These are phyloP conservation scores for Kuraishia capsulata DNA, from an alignment of 805 yeast species.

Conservation along the genomic window DNA sequence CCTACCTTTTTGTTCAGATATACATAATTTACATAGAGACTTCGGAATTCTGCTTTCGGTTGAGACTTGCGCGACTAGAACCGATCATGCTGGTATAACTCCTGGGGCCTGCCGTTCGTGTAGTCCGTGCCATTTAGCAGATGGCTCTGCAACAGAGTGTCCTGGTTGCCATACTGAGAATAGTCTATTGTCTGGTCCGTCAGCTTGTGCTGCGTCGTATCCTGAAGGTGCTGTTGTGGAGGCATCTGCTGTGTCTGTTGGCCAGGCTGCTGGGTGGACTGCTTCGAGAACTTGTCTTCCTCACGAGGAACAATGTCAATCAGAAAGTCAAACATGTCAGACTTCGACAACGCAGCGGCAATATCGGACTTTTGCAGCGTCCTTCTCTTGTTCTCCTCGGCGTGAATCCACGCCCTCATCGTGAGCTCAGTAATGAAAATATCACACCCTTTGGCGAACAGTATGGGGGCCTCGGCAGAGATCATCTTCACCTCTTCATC, in stretches of 20 bases:
- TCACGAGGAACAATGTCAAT: constrained; percentile 95
- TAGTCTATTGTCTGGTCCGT: neutral
- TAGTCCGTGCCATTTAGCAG: neutral
- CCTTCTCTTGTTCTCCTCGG: constrained; percentile 91
- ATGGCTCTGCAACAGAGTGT: neutral
- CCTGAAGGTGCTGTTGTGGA: neutral
- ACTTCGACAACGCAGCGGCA: constrained; percentile 87
- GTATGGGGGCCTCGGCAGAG: constrained; percentile 94
- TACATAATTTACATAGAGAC: no score
- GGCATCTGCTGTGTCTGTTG: neutral
- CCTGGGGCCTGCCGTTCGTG: neutral
- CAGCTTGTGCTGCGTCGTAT: neutral
- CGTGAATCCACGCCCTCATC: constrained; percentile 98
- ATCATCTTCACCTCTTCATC: constrained; percentile 97
- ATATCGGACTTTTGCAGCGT: constrained; percentile 92
- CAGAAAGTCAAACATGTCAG: constrained; percentile 95
- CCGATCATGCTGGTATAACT: no score
- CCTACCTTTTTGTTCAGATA: no score
- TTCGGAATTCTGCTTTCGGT: no score
- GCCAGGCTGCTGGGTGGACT: constrained; percentile 6
- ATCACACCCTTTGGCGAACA: constrained; percentile 97
- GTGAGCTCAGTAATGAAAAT: constrained; percentile 94
- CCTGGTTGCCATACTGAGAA: neutral
- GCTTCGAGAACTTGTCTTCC: constrained; percentile 48
- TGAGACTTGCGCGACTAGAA: no score